phyloP scores from a whole-genome alignment of 768 basidiomycete species.

The Lentinula lateritia region DNA sequence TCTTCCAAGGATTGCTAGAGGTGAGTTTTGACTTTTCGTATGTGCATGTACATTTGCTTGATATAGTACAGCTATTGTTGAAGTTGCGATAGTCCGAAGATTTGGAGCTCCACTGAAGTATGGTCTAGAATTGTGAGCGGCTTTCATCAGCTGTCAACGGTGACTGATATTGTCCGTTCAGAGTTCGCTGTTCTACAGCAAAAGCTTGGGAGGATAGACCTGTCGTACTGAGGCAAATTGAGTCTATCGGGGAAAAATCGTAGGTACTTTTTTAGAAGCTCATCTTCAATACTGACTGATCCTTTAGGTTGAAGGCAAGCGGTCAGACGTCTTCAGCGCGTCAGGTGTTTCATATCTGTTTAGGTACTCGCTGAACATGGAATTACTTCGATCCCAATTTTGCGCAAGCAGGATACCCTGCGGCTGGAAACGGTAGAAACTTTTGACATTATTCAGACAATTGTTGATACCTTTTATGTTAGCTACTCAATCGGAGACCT shows the following conservation, averaged over 20 bases:
- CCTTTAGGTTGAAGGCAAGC: slow-evolving; percentile 25
- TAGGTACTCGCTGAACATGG: slow-evolving; percentile 75
- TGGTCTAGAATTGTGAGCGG: slow-evolving; percentile 67
- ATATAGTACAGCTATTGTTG: slow-evolving; percentile 58
- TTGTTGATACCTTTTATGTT: slow-evolving; percentile 5
- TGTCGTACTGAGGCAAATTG: slow-evolving; percentile 79
- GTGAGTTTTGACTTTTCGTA: slow-evolving; percentile 28
- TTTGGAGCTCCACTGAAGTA: slow-evolving; percentile 65
- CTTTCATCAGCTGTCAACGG: background rate
- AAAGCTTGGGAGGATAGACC: slow-evolving; percentile 92
- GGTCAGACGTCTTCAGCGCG: slow-evolving; percentile 3
- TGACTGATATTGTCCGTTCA: slow-evolving; percentile 19
- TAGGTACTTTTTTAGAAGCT: slow-evolving; percentile 29
- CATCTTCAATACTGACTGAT: background rate
- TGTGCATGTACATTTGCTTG: too few relatives aligned
- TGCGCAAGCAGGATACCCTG: slow-evolving; percentile 52
- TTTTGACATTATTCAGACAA: background rate
- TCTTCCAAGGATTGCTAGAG: slow-evolving; percentile 68
- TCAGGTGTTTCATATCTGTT: slow-evolving; percentile 11
- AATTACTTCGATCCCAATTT: slow-evolving; percentile 52
- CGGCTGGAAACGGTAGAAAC: slow-evolving; percentile 57
- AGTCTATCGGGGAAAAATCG: slow-evolving; percentile 92
- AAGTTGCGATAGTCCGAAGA: slow-evolving; percentile 63
- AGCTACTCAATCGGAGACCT: slow-evolving; percentile 71
- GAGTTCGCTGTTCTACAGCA: slow-evolving; percentile 71